Conservation (phyloP, 306 rosid species). For the Inga leiocalycina region DNA sequence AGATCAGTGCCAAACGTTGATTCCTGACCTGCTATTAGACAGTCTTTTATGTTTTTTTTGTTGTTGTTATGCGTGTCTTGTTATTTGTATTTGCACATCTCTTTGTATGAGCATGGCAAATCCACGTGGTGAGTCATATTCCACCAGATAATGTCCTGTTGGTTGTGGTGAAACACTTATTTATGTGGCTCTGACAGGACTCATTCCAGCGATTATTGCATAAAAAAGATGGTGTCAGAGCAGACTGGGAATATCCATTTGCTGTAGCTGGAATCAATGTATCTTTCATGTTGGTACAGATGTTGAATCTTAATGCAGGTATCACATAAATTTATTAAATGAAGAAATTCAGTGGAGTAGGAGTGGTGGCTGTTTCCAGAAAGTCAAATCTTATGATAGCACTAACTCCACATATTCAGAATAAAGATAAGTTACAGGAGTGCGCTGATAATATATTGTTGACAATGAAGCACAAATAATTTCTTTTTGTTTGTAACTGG, state of each 20-base stretch:
- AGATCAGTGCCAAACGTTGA: neutral
- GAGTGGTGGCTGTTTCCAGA: slow-evolving; percentile 3
- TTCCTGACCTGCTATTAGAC: neutral
- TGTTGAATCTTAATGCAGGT: slow-evolving; percentile 96
- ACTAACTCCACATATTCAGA: neutral
- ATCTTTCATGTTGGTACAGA: slow-evolving; percentile 81
- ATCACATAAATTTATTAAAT: slow-evolving; percentile 23
- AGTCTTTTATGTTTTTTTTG: neutral
- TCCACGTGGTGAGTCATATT: neutral
- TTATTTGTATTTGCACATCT: slow-evolving; percentile 1
- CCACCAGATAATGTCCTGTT: neutral
- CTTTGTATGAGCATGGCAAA: neutral
- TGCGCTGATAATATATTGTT: neutral
- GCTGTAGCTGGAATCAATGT: slow-evolving; percentile 96
- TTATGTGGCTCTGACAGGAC: slow-evolving; percentile 59
- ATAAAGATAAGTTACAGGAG: neutral
- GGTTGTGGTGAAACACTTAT: slow-evolving; percentile 15
- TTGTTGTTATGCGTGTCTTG: neutral
- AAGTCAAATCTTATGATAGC: neutral
- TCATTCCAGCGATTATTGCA: slow-evolving; percentile 78
- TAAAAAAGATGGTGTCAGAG: slow-evolving; percentile 85
- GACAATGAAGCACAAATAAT: too few relatives aligned
- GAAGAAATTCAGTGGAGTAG: slow-evolving; percentile 24
- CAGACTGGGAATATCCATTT: slow-evolving; percentile 99
- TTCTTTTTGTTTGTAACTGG: neutral